Base-by-base conservation (phyloP, 1,139 yeast species). In the Yamadazyma dendronema region DNA sequence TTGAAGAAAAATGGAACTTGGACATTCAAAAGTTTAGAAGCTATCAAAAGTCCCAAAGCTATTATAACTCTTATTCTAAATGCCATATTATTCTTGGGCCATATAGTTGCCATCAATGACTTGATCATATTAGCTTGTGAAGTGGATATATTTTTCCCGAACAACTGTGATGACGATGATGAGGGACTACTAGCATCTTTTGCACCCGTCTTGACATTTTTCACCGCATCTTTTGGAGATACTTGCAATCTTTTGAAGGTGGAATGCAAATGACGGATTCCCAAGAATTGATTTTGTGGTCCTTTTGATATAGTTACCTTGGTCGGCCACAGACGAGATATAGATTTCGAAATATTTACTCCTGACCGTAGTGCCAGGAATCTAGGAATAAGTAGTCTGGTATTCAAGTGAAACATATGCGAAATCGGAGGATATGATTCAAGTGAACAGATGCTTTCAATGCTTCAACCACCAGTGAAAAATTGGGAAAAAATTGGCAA, bases 1-100 rank as follows among this genome's bases (percentile, higher is more conserved):
- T 92, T 94, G 72, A 92, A 92, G 60, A 79, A 88, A 54, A 92
- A 90, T 0, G 99, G 99, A 3, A 92, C 98, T 57, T 92, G 96
- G 4, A 92, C 96, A 57, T 90, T 94, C 32, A 92, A 67, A 6
- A 92, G 54, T 57, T 92, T 92, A 21, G 97, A 85, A 0, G 81
- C 81, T 5, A 94, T 75, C 44, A 92, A 72, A 37, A 92, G 62
- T 0, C 81, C 53, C 19, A 92, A 57, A 0, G 98, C 97, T 7
- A 84, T 49, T 0, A 84, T 62, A 0, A 92, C 98, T 33, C 99
- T 67, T 27, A 77, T 54, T 54, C 81, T 84, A 45, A 87, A 88
- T 35, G 81, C 73, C 4, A 77, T 66, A 46, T 86, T 83, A 48
- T 81, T 72, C 49, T 79, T 77, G 17, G 99, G 99, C 99, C 99